phyloP scores from a whole-genome alignment of 2,329 filamentous ascomycete genomes.

The Talaromyces verruculosus region DNA sequence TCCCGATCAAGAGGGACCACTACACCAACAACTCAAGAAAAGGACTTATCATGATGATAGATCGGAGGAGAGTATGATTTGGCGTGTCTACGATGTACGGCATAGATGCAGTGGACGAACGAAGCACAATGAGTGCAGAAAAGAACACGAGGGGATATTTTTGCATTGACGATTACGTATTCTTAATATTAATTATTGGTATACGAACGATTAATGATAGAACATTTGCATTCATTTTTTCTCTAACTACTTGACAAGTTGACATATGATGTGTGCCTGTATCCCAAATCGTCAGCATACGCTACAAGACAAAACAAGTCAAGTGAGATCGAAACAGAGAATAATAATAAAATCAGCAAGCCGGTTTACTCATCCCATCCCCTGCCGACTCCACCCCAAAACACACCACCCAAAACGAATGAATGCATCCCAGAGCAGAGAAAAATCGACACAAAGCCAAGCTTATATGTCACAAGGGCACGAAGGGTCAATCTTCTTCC shows the following conservation, averaged over 20 bases:
- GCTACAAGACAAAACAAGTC: not conserved
- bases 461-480: constrained; percentile 28
- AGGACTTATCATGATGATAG: constrained; percentile 1
- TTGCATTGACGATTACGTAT: constrained; percentile 1
- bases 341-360: constrained; percentile 34
- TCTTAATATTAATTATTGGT: constrained; percentile 1
- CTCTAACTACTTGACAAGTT: not conserved
- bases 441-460: constrained; percentile 38
- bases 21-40: constrained; percentile 51
- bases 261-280: not conserved
- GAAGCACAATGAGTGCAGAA: not conserved
- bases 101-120: not conserved
- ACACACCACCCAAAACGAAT: constrained; percentile 41
- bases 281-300: not conserved
- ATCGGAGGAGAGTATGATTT: not conserved
- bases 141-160: not conserved
- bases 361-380: constrained; percentile 48
- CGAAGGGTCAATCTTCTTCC: not conserved
- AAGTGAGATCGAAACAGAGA: not conserved
- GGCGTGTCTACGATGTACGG: not conserved
- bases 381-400: constrained; percentile 35
- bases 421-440: constrained; percentile 26
- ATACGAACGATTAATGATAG: not conserved
- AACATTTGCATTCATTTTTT: constrained; percentile 8
- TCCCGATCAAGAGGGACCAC: constrained; percentile 62